Evolutionary conservation across 1,139 yeast species (phyloP).

Genomic region (Scheffersomyces insectosa): DNA sequence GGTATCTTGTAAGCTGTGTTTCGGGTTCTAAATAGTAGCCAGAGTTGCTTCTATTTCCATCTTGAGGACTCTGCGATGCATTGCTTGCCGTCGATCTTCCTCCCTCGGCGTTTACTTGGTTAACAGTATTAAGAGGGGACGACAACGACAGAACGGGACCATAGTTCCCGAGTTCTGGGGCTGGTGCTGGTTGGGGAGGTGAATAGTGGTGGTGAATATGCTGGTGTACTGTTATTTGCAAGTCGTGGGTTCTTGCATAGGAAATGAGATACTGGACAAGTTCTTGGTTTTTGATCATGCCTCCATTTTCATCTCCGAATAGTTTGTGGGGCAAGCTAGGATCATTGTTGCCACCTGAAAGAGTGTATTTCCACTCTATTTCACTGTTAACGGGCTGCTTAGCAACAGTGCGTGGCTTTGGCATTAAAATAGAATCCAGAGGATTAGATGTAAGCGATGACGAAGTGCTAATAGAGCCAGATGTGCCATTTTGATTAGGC

Average conservation of each 20-base stretch:
- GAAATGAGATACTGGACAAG: slow-evolving; percentile 58
- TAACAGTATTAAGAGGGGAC: neutral
- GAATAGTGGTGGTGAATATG: slow-evolving; percentile 75
- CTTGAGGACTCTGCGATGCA: neutral
- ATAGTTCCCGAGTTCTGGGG: neutral
- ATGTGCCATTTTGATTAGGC: too few relatives aligned
- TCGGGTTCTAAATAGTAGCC: slow-evolving; percentile 49
- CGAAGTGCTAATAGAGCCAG: neutral
- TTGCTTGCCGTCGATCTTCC: neutral
- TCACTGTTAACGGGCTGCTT: slow-evolving; percentile 7
- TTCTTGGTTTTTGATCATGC: slow-evolving; percentile 52
- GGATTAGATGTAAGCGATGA: neutral
- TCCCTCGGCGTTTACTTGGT: neutral
- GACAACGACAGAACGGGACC: neutral
- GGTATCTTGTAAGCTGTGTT: slow-evolving; percentile 56
- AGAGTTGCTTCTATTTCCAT: slow-evolving; percentile 2
- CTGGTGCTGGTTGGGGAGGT: slow-evolving; percentile 24
- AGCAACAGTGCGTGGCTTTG: neutral
- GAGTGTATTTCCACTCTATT: slow-evolving; percentile 36
- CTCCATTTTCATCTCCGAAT: slow-evolving; percentile 38
- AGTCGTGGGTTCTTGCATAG: slow-evolving; percentile 59
- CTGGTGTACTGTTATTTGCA: slow-evolving; percentile 76
- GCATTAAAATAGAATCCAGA: neutral
- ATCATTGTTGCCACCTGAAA: neutral
- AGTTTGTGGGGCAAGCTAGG: slow-evolving; percentile 20